phyloP scores from a whole-genome alignment of 2,329 filamentous ascomycete species.

The Fusarium caatingaense region DNA sequence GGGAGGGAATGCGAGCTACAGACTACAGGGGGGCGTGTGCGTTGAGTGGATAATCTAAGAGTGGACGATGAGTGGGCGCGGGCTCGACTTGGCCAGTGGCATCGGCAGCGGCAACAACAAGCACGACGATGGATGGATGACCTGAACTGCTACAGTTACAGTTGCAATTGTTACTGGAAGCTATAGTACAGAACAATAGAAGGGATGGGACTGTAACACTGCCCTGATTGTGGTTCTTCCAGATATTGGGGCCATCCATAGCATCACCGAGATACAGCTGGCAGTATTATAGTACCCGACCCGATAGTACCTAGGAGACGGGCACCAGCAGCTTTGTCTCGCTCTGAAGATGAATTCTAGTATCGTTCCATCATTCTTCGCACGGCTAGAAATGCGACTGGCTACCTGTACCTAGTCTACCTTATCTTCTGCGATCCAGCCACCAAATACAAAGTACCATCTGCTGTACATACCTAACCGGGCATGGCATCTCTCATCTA shows the following conservation, averaged over 20 bases:
- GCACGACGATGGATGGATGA: not conserved
- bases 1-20: constrained; percentile 49
- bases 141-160: not conserved
- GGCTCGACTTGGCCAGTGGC: constrained; percentile 37
- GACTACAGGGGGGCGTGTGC: constrained; percentile 44
- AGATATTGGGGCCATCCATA: too few relatives aligned
- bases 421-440: not conserved
- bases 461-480: not conserved
- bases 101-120: constrained; percentile 12
- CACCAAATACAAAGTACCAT: constrained; percentile 16
- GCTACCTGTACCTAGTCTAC: not conserved
- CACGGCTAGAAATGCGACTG: not conserved
- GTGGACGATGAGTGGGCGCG: constrained; percentile 31
- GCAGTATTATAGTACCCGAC: not conserved
- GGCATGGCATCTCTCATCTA: not conserved
- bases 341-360: constrained; percentile 7
- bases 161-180: not conserved
- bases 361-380: constrained; percentile 3
- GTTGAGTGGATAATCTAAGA: constrained; percentile 38
- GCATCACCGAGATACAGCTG: not conserved
- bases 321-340: not conserved
- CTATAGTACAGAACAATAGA: constrained; percentile 1
- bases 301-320: not conserved
- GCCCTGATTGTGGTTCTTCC: not conserved
- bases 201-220: not conserved